A percentile compares a stretch with the other conserved stretches of the same genome.
Evolutionary conservation across 441 rosid species (phyloP).

Genomic region (Omphalea diandra): DNA sequence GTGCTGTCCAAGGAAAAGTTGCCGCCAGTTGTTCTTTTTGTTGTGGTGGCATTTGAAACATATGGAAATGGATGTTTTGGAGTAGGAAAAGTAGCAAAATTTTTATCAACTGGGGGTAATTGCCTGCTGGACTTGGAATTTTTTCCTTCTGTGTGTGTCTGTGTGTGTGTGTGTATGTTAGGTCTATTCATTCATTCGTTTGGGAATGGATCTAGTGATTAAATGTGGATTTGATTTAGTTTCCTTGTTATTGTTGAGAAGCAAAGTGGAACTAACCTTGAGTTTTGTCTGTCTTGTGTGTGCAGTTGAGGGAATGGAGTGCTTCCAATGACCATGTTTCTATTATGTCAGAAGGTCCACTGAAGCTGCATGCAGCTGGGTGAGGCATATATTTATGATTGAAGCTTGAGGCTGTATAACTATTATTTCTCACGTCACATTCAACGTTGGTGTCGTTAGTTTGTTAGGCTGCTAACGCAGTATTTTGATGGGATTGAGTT

Average conservation of each 20-base stretch:
- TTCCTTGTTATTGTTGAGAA: conserved; percentile 11
- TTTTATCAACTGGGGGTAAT: not conserved
- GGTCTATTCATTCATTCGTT: not conserved
- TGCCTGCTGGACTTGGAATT: not conserved
- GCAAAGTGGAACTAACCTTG: conserved; percentile 12
- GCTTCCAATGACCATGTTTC: conserved; percentile 42
- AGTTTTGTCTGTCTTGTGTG: conserved; percentile 19
- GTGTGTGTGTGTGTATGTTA: not conserved
- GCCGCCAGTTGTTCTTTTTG: not conserved
- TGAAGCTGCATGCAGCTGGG: conserved; percentile 76
- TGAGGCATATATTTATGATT: conserved; percentile 45
- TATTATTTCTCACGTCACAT: not conserved
- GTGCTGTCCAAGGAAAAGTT: not conserved
- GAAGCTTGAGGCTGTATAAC: no score
- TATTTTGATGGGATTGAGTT: not conserved
- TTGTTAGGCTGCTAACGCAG: not conserved
- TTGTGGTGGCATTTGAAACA: not conserved
- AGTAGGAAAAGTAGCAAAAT: not conserved
- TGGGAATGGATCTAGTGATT: not conserved
- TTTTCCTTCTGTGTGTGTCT: not conserved
- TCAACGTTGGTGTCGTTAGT: not conserved
- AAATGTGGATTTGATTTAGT: not conserved
- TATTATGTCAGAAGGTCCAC: conserved; percentile 62
- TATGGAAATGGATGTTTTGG: not conserved
- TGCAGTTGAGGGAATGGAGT: conserved; percentile 56